Conservation (phyloP, 2,329 filamentous ascomycete genomes). For the Cercospora nicotianae region DNA sequence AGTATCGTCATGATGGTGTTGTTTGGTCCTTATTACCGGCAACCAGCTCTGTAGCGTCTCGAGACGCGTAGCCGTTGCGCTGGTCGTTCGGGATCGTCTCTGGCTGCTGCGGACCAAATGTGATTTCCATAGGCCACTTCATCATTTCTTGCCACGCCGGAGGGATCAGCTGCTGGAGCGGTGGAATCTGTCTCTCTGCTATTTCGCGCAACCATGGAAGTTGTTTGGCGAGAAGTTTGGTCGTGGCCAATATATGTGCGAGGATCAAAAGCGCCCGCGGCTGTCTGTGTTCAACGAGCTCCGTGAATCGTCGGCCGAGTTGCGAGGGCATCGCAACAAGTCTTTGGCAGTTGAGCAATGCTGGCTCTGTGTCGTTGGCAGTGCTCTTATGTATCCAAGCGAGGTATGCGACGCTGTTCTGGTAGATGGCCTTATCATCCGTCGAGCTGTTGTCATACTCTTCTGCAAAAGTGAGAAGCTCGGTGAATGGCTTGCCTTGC, state of each 20-base stretch:
- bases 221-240: conserved; percentile 29
- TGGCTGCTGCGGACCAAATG: conserved; percentile 1
- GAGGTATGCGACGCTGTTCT: conserved; percentile 27
- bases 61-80: neutral
- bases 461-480: conserved; percentile 26
- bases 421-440: conserved; percentile 27
- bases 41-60: neutral
- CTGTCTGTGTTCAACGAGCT: conserved; percentile 27
- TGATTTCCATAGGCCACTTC: conserved; percentile 29
- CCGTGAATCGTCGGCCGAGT: conserved; percentile 28
- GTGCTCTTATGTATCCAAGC: conserved; percentile 31
- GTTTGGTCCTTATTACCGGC: neutral
- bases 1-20: neutral
- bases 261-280: conserved; percentile 31
- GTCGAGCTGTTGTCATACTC: conserved; percentile 26
- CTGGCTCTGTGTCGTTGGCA: conserved; percentile 21
- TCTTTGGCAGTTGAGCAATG: conserved; percentile 27
- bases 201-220: conserved; percentile 31
- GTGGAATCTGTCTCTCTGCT: conserved; percentile 27
- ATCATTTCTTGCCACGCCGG: conserved; percentile 28
- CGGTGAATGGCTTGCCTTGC: conserved; percentile 29
- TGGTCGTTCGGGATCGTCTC: neutral
- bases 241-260: conserved; percentile 30
- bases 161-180: conserved; percentile 18
- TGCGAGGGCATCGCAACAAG: conserved; percentile 32